Evolutionary conservation across 495 filamentous ascomycete species (phyloP).

Genomic region (Aspergillus avenaceus): DNA sequence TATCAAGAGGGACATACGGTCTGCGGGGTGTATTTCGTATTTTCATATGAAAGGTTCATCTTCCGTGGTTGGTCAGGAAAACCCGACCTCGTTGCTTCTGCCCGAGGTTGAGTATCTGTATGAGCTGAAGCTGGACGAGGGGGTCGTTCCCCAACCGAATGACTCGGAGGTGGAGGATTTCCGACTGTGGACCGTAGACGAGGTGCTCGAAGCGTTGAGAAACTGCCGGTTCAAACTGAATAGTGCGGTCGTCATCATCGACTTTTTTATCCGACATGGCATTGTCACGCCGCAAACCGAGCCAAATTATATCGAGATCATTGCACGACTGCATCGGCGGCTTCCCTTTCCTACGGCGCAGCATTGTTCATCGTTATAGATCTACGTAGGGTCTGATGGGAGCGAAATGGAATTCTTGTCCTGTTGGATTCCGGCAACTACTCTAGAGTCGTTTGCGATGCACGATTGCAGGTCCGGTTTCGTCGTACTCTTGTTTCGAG

Average conservation of each 20-base stretch:
- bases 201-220: conserved; percentile 40
- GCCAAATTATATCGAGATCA: conserved; percentile 45
- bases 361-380: too few species aligned
- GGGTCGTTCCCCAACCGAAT: conserved; percentile 35
- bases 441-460: too few species aligned
- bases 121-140: conserved; percentile 40
- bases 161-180: conserved; percentile 54
- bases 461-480: conserved; percentile 56
- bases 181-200: conserved; percentile 39
- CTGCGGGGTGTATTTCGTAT: conserved; percentile 23
- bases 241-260: conserved; percentile 44
- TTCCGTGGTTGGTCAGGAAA: conserved; percentile 8
- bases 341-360: too few species aligned
- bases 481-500: conserved; percentile 62
- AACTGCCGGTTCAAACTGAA: conserved; percentile 52
- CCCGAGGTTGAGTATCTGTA: conserved; percentile 47
- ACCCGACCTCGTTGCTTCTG: conserved; percentile 30
- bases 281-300: conserved; percentile 48
- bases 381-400: too few species aligned
- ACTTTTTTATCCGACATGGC: conserved; percentile 54
- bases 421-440: too few species aligned
- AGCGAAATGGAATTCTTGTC: too few species aligned
- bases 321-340: conserved; percentile 39
- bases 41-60: conserved; percentile 35
- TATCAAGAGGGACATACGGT: conserved; percentile 17